Evolutionary conservation across 2,329 filamentous ascomycete species (phyloP), one percentile per base, ranked within the genome.

Genomic region (Raffaelea ambrosiae): DNA sequence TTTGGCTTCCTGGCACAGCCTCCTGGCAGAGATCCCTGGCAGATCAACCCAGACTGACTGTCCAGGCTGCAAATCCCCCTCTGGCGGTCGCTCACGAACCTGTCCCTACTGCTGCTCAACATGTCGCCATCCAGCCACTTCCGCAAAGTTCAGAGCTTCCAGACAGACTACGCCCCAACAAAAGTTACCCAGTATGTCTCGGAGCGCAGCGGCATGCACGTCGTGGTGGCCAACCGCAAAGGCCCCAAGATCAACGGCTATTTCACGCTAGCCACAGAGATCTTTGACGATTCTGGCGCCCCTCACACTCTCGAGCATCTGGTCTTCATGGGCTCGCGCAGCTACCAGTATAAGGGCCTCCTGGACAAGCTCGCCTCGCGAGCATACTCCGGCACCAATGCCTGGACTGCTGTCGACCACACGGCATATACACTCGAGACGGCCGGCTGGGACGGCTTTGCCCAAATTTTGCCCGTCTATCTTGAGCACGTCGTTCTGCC

Each of bases 141-240:
- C 68, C 87, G 83, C 63, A 85, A 83, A 58, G 73, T 95, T 43
- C 88, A 95, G 62, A 82, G 79, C 60, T 95, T 98, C 69, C 77
- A 85, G 55, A 84, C 87, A 8, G 87, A 96, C 62, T 98, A 96
- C 70, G 88, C 90, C 13, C 86, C 90, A 11, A 86, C 86, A 53
- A 81, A 77, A 48, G 86, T 98, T 65, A 91, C 88, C 20, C 90
- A 96, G 64, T 98, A 98, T 86, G 88, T 94, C 61, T 98, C 93
- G 5, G 81, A 88, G 58, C 78, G 88, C 54, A 98, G 91, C 53
- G 93, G 93, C 46, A 93, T 98, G 88, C 84, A 90, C 57, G 86
- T 95, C 31, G 82, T 95, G 38, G 87, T 96, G 44, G 88, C 94
- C 56, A 86, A 97, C 63, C 84, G 89, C 57, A 82, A 93, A 62